Evolutionary conservation across 73 alveolate species (phyloP).

Genomic region (Uronychia setigera): DNA sequence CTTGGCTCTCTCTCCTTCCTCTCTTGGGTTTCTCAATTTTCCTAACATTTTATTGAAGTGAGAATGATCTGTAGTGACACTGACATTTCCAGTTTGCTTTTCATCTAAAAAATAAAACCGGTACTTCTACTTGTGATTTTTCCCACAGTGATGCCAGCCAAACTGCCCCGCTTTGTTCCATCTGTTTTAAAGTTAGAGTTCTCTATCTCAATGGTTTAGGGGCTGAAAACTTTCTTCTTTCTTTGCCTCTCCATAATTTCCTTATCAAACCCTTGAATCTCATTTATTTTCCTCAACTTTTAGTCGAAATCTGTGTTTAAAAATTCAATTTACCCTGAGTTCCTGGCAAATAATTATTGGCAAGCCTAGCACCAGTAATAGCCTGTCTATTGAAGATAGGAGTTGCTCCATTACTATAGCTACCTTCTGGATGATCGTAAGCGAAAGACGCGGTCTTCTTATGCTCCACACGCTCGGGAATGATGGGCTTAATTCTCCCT

Average conservation of each 20-base stretch:
- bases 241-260: not conserved
- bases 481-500: not conserved
- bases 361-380: not conserved
- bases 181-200: not conserved
- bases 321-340: not conserved
- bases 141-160: not conserved
- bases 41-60: not conserved
- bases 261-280: not conserved
- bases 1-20: not conserved
- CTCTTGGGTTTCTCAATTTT: not conserved
- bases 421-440: not conserved
- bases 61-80: not conserved
- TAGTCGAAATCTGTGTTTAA: not conserved
- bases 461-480: not conserved
- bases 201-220: not conserved
- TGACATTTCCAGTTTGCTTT: not conserved
- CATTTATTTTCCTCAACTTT: not conserved
- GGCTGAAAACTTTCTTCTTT: not conserved
- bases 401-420: not conserved
- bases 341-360: not conserved
- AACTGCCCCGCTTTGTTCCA: not conserved
- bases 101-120: too few species aligned
- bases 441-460: constrained; percentile 3
- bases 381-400: constrained; percentile 2
- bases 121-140: too few species aligned